Conservation (phyloP, 108 stramenopile species). For the Skeletonema menzelii region DNA sequence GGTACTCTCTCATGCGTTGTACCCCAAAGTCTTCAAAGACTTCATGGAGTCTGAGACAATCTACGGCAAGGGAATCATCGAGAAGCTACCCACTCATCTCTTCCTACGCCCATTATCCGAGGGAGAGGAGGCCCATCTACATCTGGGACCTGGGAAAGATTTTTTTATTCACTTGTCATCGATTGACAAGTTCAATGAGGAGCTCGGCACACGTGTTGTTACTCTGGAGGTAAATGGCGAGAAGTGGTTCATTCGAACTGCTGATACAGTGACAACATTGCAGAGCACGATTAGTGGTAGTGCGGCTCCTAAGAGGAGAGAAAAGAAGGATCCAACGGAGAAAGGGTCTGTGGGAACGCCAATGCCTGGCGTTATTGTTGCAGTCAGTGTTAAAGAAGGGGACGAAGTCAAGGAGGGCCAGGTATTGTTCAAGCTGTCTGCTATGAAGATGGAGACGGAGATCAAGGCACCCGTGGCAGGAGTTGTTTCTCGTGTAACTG, state of each 20-base stretch:
- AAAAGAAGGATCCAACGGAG: conserved; percentile 31
- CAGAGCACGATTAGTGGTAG: conserved; percentile 14
- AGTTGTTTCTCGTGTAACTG: conserved; percentile 43
- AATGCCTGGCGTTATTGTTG: conserved; percentile 79
- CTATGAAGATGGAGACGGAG: conserved; percentile 89
- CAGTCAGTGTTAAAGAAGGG: conserved; percentile 53
- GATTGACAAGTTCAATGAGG: conserved; percentile 35
- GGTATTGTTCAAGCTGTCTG: conserved; percentile 67
- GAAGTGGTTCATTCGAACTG: conserved; percentile 43
- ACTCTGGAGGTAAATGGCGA: conserved; percentile 80
- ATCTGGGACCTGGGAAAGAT: conserved; percentile 53
- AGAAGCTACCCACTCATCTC: conserved; percentile 63
- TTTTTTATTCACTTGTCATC: conserved; percentile 49
- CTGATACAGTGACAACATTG: conserved; percentile 41
- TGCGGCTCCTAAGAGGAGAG: conserved; percentile 13
- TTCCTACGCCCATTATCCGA: conserved; percentile 65
- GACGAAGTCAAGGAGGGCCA: conserved; percentile 63
- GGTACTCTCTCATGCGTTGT: conserved; percentile 68
- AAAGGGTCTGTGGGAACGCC: conserved; percentile 65
- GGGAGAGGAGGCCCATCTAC: conserved; percentile 60
- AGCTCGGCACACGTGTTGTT: conserved; percentile 48
- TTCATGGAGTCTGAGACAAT: conserved; percentile 40
- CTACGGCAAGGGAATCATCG: conserved; percentile 49
- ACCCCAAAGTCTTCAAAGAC: conserved; percentile 73
- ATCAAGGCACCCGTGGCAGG: conserved; percentile 58